Conservation (phyloP, 306 rosid genomes). For the Astragalus membranaceus region DNA sequence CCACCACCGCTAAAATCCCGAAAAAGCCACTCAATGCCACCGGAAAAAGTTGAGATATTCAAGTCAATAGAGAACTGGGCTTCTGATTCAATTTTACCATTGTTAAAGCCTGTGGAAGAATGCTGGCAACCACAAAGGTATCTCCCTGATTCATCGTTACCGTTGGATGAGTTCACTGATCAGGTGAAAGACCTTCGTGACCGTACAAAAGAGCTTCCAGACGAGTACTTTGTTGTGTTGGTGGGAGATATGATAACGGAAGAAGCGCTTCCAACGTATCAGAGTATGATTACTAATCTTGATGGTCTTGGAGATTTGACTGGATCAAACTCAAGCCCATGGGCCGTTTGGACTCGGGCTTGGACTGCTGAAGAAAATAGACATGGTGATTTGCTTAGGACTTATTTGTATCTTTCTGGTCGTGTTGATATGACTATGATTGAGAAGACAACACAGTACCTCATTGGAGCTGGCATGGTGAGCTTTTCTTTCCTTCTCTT, state of each 20-base stretch:
- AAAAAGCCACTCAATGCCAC: constrained; percentile 42
- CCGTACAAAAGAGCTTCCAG: constrained; percentile 57
- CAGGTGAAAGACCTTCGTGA: constrained; percentile 49
- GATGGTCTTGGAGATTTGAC: constrained; percentile 62
- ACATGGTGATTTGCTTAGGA: constrained; percentile 70
- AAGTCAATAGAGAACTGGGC: constrained; percentile 65
- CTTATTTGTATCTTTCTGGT: constrained; percentile 65
- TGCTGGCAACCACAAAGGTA: constrained; percentile 67
- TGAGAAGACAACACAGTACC: constrained; percentile 60
- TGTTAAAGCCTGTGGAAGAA: constrained; percentile 56
- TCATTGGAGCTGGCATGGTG: constrained; percentile 77
- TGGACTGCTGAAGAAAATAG: constrained; percentile 87
- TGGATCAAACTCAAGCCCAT: constrained; percentile 53
- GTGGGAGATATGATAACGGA: constrained; percentile 74
- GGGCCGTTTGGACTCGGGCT: constrained; percentile 78
- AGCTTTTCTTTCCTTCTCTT: background rate
- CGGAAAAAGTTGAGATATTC: constrained; percentile 44
- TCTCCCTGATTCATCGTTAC: constrained; percentile 45
- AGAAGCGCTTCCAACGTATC: constrained; percentile 84
- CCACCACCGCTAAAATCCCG: background rate
- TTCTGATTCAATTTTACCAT: constrained; percentile 29
- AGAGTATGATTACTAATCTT: constrained; percentile 55
- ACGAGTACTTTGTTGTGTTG: constrained; percentile 65
- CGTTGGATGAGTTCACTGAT: constrained; percentile 38
- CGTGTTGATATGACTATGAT: constrained; percentile 77